Conservation (phyloP, 768 basidiomycete species). For the Zangia roseola region DNA sequence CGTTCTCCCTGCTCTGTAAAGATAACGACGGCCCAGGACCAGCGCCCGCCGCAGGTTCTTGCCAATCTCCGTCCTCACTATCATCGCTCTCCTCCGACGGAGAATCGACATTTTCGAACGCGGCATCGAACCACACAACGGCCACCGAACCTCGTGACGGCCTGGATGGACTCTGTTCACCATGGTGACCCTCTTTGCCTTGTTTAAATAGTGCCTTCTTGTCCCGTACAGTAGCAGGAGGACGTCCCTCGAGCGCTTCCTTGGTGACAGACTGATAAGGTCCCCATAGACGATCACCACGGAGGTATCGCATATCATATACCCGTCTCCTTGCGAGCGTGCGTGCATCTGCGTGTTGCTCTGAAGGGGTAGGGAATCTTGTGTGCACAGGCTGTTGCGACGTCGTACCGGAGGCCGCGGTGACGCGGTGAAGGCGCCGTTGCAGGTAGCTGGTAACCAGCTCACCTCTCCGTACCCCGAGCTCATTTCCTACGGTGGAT, state of each 20-base stretch:
- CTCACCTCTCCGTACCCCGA: not conserved
- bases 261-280: constrained; percentile 23
- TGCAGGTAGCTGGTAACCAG: too few relatives aligned
- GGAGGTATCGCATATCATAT: constrained; percentile 32
- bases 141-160: not conserved
- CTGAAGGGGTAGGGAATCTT: constrained; percentile 12
- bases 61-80: constrained; percentile 23
- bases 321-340: constrained; percentile 28
- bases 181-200: not conserved
- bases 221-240: not conserved
- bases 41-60: constrained; percentile 1
- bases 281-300: constrained; percentile 29
- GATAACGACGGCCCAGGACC: not conserved
- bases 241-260: not conserved
- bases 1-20: not conserved
- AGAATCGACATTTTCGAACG: constrained; percentile 7
- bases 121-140: constrained; percentile 18
- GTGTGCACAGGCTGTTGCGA: not conserved
- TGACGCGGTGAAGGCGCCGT: too few relatives aligned
- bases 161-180: not conserved
- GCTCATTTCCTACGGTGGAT: not conserved
- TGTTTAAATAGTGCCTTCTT: not conserved
- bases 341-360: constrained; percentile 26
- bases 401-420: too few relatives aligned
- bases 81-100: constrained; percentile 17